These are phyloP conservation scores for Pulveroboletus sp. DNA, from an alignment of 768 basidiomycete species.

Conservation along the genomic window DNA sequence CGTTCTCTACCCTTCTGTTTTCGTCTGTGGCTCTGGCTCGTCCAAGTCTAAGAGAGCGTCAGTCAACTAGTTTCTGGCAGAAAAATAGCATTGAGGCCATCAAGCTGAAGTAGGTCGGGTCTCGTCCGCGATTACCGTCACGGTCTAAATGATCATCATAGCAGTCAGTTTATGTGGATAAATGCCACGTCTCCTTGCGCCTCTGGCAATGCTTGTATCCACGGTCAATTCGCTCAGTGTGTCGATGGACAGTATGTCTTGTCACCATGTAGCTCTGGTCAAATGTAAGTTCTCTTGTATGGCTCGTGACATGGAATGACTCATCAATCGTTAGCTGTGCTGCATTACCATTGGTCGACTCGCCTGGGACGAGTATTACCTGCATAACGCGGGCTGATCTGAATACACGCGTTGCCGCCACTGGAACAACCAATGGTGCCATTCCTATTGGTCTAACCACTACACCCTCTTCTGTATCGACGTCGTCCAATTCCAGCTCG, in stretches of 20 bases:
- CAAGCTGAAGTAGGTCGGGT: conserved; percentile 37
- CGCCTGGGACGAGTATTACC: conserved; percentile 46
- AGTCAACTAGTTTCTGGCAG: conserved; percentile 24
- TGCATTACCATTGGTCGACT: conserved; percentile 50
- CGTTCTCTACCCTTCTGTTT: conserved; percentile 33
- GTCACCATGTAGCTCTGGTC: conserved; percentile 18
- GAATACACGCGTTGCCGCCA: conserved; percentile 44
- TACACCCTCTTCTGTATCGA: conserved; percentile 13
- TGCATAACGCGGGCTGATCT: conserved; percentile 50
- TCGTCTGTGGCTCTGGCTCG: conserved; percentile 32
- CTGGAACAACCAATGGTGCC: conserved; percentile 21
- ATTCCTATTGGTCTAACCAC: conserved; percentile 15
- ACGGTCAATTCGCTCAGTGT: conserved; percentile 52
- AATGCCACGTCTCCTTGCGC: conserved; percentile 33
- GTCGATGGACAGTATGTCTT: conserved; percentile 40
- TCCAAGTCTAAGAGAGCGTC: conserved; percentile 33
- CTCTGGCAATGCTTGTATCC: conserved; percentile 46
- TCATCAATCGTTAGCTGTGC: conserved; percentile 12
- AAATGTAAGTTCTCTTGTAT: conserved; percentile 8
- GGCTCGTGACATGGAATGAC: neutral
- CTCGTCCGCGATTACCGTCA: neutral
- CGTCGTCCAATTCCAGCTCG: conserved; percentile 4
- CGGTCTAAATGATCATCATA: conserved; percentile 8
- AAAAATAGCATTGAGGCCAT: conserved; percentile 43
- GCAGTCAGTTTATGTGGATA: conserved; percentile 20